These are phyloP conservation scores for Sporisorium exsertum DNA, from an alignment of 1,284 basidiomycete genomes.

Conservation along the genomic window DNA sequence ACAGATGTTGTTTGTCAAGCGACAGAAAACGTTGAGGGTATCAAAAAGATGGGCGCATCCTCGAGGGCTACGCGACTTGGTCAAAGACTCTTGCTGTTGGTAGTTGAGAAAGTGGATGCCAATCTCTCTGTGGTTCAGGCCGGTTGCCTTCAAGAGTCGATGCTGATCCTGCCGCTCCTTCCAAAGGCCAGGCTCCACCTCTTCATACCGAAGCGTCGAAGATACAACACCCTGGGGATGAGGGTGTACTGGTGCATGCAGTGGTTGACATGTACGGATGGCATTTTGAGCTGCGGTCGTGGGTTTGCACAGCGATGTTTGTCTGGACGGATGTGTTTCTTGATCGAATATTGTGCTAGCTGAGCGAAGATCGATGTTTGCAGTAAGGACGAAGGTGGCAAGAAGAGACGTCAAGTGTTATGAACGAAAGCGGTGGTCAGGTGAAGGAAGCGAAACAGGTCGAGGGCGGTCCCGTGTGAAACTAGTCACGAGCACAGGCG, in stretches of 20 bases:
- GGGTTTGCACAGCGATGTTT: neutral
- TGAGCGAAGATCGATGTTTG: neutral
- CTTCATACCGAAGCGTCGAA: conserved; percentile 51
- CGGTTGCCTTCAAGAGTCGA: conserved; percentile 18
- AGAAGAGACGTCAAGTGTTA: too few relatives aligned
- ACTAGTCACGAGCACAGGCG: too few relatives aligned
- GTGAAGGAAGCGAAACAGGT: neutral
- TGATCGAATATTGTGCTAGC: too few relatives aligned
- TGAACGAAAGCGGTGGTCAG: neutral
- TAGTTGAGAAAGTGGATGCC: too few relatives aligned
- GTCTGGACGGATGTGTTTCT: too few relatives aligned
- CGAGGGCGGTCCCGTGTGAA: neutral
- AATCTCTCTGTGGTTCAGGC: too few relatives aligned
- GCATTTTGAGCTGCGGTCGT: conserved; percentile 27
- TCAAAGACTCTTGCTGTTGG: too few relatives aligned
- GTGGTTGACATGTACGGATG: conserved; percentile 48
- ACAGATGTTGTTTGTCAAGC: too few relatives aligned
- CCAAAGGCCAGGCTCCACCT: conserved; percentile 48
- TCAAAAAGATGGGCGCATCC: too few relatives aligned
- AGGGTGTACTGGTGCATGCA: conserved; percentile 57
- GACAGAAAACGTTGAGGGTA: too few relatives aligned
- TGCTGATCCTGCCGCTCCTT: conserved; percentile 36
- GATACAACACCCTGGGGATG: conserved; percentile 46
- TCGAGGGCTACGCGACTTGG: too few relatives aligned
- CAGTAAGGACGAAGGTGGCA: neutral